Conservation (phyloP, 352 stramenopile species). For the Phytophthora citrophthora region DNA sequence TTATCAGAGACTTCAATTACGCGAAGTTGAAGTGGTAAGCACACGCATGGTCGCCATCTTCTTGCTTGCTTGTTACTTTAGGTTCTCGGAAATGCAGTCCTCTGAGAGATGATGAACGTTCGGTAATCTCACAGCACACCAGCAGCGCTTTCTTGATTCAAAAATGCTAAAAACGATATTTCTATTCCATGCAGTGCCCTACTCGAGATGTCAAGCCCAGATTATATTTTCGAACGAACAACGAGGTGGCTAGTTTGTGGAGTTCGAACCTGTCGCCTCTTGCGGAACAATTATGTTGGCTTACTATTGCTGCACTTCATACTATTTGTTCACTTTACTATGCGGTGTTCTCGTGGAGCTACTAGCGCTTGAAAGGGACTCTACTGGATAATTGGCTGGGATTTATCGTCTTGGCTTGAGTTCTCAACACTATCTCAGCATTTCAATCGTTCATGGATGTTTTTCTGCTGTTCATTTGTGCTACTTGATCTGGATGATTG, state of each 20-base stretch:
- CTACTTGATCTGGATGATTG: conserved; percentile 10
- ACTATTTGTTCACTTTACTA: conserved; percentile 5
- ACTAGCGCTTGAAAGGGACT: conserved; percentile 2
- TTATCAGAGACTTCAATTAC: not conserved
- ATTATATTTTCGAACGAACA: not conserved
- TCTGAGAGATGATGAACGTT: too few species aligned
- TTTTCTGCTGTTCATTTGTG: conserved; percentile 8
- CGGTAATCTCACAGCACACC: too few species aligned
- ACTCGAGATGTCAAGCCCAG: not conserved
- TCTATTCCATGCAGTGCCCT: not conserved
- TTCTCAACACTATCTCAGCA: not conserved
- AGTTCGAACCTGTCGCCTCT: not conserved
- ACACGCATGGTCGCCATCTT: not conserved
- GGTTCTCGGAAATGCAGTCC: too few species aligned
- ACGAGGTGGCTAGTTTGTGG: conserved; percentile 2
- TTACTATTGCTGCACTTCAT: conserved; percentile 5
- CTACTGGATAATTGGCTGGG: conserved; percentile 13
- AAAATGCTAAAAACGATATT: too few species aligned
- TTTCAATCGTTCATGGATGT: conserved; percentile 1
- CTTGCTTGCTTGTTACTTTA: too few species aligned
- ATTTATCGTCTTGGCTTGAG: conserved; percentile 6
- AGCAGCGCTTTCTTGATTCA: too few species aligned
- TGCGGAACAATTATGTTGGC: not conserved
- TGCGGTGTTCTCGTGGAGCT: conserved; percentile 1
- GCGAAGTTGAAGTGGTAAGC: conserved; percentile 18